Percentiles rank a stretch among this genome's conserved stretches.
phyloP scores from a whole-genome alignment of 1,284 basidiomycete species.

The Sparassis latifolia region DNA sequence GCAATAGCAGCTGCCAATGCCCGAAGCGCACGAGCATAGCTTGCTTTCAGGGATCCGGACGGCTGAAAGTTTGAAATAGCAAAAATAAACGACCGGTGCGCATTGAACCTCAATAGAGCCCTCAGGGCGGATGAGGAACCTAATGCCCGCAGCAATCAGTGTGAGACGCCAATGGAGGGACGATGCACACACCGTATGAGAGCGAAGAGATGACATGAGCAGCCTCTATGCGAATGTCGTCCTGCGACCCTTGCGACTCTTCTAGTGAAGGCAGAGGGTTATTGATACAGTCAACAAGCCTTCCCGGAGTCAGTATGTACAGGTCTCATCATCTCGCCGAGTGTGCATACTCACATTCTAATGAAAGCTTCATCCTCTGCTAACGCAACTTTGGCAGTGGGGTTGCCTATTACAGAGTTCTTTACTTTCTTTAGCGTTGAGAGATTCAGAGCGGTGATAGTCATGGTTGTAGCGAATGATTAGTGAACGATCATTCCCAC shows the following conservation, averaged over 20 bases:
- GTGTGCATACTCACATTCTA: constrained; percentile 35
- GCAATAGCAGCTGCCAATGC: constrained; percentile 51
- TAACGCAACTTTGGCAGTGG: constrained; percentile 54
- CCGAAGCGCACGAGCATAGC: constrained; percentile 54
- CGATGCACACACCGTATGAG: constrained; percentile 46
- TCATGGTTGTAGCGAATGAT: constrained; percentile 22
- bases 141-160: neutral
- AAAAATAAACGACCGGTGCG: constrained; percentile 49
- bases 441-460: constrained; percentile 31
- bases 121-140: constrained; percentile 56
- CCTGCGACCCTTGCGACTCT: constrained; percentile 30
- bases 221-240: constrained; percentile 59
- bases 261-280: constrained; percentile 28
- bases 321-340: neutral
- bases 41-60: constrained; percentile 42
- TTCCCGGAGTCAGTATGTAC: constrained; percentile 18
- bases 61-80: constrained; percentile 42
- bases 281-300: constrained; percentile 53
- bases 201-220: constrained; percentile 69
- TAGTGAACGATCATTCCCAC: no score
- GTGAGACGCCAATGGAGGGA: neutral
- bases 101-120: constrained; percentile 48
- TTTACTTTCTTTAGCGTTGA: constrained; percentile 54
- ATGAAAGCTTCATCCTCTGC: constrained; percentile 49
- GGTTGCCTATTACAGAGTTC: constrained; percentile 71